These are phyloP conservation scores for Rhizopogon vinicolor DNA, from an alignment of 768 basidiomycete genomes.

Conservation along the genomic window DNA sequence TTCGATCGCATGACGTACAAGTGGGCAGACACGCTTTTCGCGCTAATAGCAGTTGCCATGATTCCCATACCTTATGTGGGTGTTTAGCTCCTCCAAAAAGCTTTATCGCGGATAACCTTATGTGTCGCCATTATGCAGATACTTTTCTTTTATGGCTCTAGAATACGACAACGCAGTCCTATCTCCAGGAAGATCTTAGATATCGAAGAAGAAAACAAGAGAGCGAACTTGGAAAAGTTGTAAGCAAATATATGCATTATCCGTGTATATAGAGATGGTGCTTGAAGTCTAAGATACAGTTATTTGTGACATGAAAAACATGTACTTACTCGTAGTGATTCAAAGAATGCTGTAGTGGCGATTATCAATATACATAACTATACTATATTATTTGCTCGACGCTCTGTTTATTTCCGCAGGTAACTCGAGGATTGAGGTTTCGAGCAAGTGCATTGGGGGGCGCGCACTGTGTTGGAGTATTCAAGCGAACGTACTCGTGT, in stretches of 20 bases:
- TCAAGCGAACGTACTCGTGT: too few relatives aligned
- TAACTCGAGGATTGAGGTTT: too few relatives aligned
- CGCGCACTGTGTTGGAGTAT: too few relatives aligned
- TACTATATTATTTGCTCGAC: too few relatives aligned
- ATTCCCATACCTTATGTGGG: slow-evolving; percentile 57
- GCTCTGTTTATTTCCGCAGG: too few relatives aligned
- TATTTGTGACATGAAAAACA: too few relatives aligned
- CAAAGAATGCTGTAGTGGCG: too few relatives aligned
- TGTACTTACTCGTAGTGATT: too few relatives aligned
- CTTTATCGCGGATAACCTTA: too few relatives aligned
- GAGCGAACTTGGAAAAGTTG: background rate
- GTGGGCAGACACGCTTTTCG: slow-evolving; percentile 60
- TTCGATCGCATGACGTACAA: slow-evolving; percentile 49
- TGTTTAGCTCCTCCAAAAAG: background rate
- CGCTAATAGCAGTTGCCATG: slow-evolving; percentile 47
- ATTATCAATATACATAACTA: too few relatives aligned
- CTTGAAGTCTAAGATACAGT: too few relatives aligned
- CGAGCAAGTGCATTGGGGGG: too few relatives aligned
- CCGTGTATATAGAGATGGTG: background rate
- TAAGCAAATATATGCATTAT: background rate
- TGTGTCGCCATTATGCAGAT: slow-evolving; percentile 10
- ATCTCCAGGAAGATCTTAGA: slow-evolving; percentile 15
- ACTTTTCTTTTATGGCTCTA: slow-evolving; percentile 27
- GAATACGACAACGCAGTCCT: slow-evolving; percentile 27
- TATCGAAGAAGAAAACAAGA: slow-evolving; percentile 5